Base-by-base conservation (phyloP, 1,139 yeast genomes). In the Pichia sp. region DNA sequence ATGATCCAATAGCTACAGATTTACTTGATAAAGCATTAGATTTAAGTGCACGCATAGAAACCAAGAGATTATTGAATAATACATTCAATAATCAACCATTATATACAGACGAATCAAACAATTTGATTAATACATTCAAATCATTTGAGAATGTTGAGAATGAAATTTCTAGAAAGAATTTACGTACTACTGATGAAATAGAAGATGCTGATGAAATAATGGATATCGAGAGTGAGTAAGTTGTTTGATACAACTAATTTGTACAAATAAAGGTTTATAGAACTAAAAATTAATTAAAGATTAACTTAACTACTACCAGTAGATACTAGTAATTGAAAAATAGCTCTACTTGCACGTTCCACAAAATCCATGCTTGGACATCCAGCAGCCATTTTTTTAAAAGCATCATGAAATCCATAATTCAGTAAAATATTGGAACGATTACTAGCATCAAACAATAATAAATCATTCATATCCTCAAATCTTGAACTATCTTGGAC, bases 1-100 rank as follows among this genome's bases (percentile, higher is more conserved):
- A 80, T 33, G 96, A 92, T 59, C 84, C 94, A 0, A 82, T 90
- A 25, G 95, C 97, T 0, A 71, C 79, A 5, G 97, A 92, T 58
- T 64, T 92, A 41, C 69, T 92, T 47, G 78, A 78, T 51, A 74
- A 95, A 51, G 97, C 97, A 0, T 67, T 90, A 41, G 94, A 84
- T 47, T 75, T 78, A 40, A 85, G 84, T 58, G 65, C 73, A 32
- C 61, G 48, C 51, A 58, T 52, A 51, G 65, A 45, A 49, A 61
- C 38, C 30, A 53, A 51, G 36, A 52, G 52, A 29, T 67, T 70
- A 40, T 56, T 71, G 28, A 51, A 49, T 39, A 54, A 52, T n/a
- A 35, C 43, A 20, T 37, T 47, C 30, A 34, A 42, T 25, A n/a
- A 36, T 27, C 16, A 16, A 16, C 16, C 16, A 16, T 16, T 16